Base-by-base conservation (phyloP, 768 basidiomycete genomes). In the Mycena floridula region DNA sequence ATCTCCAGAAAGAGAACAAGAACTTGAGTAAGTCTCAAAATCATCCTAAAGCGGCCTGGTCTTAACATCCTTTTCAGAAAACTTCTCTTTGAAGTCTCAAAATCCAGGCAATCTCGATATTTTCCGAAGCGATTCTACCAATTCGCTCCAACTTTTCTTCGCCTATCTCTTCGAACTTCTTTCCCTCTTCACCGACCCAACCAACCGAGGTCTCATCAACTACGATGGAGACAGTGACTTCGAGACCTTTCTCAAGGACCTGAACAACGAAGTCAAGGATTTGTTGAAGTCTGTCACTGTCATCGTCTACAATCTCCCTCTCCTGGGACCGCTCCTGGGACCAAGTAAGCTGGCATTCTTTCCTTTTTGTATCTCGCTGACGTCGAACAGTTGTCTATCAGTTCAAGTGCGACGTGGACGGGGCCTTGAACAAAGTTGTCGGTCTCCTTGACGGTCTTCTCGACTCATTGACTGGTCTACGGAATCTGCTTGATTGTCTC, bases 331-430 rank as follows among this genome's bases (percentile, higher is more conserved):
- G 13, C 43, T 70, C 15, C 56, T 84, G 37, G 81, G 69, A 21
- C 77, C 79, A 4, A 67, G 82, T 85, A 54, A 61, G 77, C 66
- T 18, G 22, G 1, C 3, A 11, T 44, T 5, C 39, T 47, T 22
- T 28, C 25, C 41, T 12, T 45, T 40, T 43, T 43, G 27, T 35
- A 47, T 24, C 20, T 21, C 35, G 13, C 30, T 27, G 15, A 36
- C 26, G 18, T 39, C 8, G 13, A 13, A 13, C 38, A 85, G 83
- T 77, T 50, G 62, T 81, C 7, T 77, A 78, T 48, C 62, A 77
- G 8, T 55, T 82, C 57, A 84, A 86, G 56, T 84, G 84, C 54
- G 47, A 76, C 21, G 41, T 83, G 25, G 79, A 81, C 50, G 61
- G 61, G 3, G 42, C 76, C 22, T 59, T 84, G 30, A 65, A 85